Evolutionary conservation across 2,329 filamentous ascomycete genomes (phyloP).

Genomic region (Lasiodiplodia hormozganensis): DNA sequence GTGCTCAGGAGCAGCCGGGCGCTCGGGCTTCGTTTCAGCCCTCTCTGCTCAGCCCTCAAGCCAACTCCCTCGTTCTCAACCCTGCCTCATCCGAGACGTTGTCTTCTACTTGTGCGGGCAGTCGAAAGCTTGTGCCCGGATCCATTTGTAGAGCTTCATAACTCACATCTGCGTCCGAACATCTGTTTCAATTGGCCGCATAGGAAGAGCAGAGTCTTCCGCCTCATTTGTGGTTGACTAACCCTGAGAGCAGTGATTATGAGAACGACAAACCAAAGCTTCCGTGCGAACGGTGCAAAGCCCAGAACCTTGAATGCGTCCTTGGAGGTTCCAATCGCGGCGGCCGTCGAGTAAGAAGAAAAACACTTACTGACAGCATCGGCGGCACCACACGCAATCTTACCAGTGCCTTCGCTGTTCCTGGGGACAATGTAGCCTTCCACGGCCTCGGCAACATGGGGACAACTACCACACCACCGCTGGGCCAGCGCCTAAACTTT

Average conservation of each 20-base stretch:
- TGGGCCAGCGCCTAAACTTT: slow-evolving; percentile 22
- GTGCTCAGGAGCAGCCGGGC: not conserved
- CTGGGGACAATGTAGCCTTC: slow-evolving; percentile 41
- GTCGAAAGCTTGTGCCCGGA: too few relatives aligned
- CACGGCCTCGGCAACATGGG: slow-evolving; percentile 47
- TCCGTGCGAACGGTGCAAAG: slow-evolving; percentile 65
- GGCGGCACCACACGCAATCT: slow-evolving; percentile 36
- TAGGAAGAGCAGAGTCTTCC: not conserved
- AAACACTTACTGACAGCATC: slow-evolving; percentile 44
- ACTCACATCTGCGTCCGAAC: too few relatives aligned
- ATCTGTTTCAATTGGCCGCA: too few relatives aligned
- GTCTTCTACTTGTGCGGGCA: too few relatives aligned
- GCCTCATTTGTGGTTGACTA: not conserved
- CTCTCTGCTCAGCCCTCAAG: not conserved
- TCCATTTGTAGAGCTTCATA: too few relatives aligned
- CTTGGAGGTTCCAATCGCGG: slow-evolving; percentile 66
- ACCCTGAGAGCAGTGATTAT: slow-evolving; percentile 43
- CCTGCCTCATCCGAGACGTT: too few relatives aligned
- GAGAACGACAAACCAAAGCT: slow-evolving; percentile 52
- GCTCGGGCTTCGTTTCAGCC: not conserved
- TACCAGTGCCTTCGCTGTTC: slow-evolving; percentile 32
- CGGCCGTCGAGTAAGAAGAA: slow-evolving; percentile 62
- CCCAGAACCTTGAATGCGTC: slow-evolving; percentile 65
- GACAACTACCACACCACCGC: slow-evolving; percentile 35
- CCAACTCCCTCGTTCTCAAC: not conserved